These are phyloP conservation scores for Backusella tuberculispora DNA, from an alignment of 192 early-diverging fungal species.

Conservation along the genomic window DNA sequence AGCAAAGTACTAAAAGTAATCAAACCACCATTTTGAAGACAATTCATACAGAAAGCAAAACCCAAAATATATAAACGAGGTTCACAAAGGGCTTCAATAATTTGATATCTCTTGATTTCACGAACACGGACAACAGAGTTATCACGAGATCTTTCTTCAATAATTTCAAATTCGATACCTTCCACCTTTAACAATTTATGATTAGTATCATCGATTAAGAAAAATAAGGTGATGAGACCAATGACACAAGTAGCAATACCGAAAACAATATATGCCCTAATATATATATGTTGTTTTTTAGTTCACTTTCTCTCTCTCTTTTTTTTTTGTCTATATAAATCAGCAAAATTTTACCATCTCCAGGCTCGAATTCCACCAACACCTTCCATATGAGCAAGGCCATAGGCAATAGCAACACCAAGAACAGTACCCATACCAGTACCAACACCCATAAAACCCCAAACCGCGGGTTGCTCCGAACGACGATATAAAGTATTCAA, in stretches of 20 bases:
- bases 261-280: constrained; percentile 34
- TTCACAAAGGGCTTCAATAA: constrained; percentile 29
- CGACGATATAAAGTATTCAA: constrained; percentile 30
- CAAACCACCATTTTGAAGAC: constrained; percentile 31
- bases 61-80: constrained; percentile 24
- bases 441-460: constrained; percentile 16
- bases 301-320: too few relatives aligned
- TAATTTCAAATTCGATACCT: constrained; percentile 30
- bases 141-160: constrained; percentile 28
- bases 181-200: not conserved
- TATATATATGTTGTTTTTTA: not conserved
- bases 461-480: constrained; percentile 19
- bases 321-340: too few relatives aligned
- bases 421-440: constrained; percentile 20
- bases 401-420: constrained; percentile 22
- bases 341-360: constrained; percentile 36
- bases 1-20: constrained; percentile 29
- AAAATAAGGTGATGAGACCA: constrained; percentile 28
- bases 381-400: constrained; percentile 22
- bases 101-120: constrained; percentile 27
- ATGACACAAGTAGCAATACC: constrained; percentile 26
- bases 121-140: constrained; percentile 15
- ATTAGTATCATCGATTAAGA: constrained; percentile 29
- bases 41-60: not conserved
- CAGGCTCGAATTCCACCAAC: constrained; percentile 25